phyloP scores from a whole-genome alignment of 257 asterid genomes.

The Solanum tarijense region DNA sequence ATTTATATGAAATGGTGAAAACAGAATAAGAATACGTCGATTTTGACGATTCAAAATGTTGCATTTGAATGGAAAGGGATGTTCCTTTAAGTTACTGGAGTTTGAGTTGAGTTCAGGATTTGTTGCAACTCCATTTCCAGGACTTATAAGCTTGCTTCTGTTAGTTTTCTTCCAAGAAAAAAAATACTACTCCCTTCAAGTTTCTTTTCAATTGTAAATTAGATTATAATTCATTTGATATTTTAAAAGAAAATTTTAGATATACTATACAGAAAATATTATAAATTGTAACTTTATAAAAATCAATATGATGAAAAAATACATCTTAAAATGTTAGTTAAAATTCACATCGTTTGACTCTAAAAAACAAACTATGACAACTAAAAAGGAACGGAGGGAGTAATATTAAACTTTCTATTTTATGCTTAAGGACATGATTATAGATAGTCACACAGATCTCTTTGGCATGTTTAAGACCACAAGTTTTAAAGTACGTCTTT shows the following conservation, averaged over 20 bases:
- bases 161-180: too few species aligned
- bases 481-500: background rate
- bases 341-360: too few species aligned
- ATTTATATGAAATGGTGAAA: background rate
- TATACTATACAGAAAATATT: too few species aligned
- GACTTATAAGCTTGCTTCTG: too few species aligned
- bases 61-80: background rate
- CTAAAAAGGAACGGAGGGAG: too few species aligned
- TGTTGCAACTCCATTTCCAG: too few species aligned
- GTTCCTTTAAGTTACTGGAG: background rate
- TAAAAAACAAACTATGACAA: too few species aligned
- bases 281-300: background rate
- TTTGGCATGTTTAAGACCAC: background rate
- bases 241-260: too few species aligned
- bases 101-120: background rate
- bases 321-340: background rate
- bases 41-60: background rate
- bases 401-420: background rate
- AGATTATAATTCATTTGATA: too few species aligned
- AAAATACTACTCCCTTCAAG: too few species aligned
- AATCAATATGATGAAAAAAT: background rate
- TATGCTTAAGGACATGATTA: accelerated
- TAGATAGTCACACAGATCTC: background rate
- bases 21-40: background rate
- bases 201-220: too few species aligned